A percentile compares a stretch with the other conserved stretches of the same genome.
Conservation (phyloP, 2,329 filamentous ascomycete genomes). For the Atkinsonella hypoxylon region DNA sequence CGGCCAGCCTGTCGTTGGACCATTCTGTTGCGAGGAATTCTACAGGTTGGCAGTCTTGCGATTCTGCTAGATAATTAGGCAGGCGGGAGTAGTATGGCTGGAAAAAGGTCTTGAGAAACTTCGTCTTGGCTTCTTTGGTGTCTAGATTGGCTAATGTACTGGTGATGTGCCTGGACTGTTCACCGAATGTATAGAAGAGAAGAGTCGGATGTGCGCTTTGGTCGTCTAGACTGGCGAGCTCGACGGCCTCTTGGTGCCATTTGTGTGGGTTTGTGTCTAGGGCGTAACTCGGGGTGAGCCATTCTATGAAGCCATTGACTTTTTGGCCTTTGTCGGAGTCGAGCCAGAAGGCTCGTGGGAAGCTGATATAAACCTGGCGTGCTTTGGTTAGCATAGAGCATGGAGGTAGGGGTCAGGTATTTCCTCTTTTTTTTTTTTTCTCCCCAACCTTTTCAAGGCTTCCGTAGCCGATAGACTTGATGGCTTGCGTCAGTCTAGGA, state of each 20-base stretch:
- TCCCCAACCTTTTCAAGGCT: conserved; percentile 53
- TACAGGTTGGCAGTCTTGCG: conserved; percentile 47
- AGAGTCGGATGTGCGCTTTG: conserved; percentile 62
- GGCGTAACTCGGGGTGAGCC: conserved; percentile 60
- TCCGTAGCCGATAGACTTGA: conserved; percentile 55
- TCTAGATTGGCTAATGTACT: conserved; percentile 28
- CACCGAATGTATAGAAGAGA: conserved; percentile 69
- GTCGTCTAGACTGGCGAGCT: conserved; percentile 54
- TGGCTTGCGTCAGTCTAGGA: conserved; percentile 42
- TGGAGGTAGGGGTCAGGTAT: neutral
- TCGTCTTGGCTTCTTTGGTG: conserved; percentile 34
- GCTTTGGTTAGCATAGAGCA: neutral
- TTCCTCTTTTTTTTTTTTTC: no score
- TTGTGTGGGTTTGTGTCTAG: conserved; percentile 43
- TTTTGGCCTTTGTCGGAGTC: conserved; percentile 18
- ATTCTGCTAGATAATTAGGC: conserved; percentile 47
- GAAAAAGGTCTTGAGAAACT: conserved; percentile 54
- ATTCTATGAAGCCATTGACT: conserved; percentile 60
- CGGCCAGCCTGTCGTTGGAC: conserved; percentile 67
- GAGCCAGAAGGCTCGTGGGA: conserved; percentile 65
- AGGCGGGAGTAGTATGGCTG: conserved; percentile 66
- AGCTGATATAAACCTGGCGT: conserved; percentile 48
- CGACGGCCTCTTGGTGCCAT: conserved; percentile 70
- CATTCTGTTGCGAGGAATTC: conserved; percentile 62
- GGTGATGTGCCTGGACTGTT: conserved; percentile 44